These are phyloP conservation scores for Globisporangium ultimum DNA, from an alignment of 352 stramenopile species.

Conservation along the genomic window DNA sequence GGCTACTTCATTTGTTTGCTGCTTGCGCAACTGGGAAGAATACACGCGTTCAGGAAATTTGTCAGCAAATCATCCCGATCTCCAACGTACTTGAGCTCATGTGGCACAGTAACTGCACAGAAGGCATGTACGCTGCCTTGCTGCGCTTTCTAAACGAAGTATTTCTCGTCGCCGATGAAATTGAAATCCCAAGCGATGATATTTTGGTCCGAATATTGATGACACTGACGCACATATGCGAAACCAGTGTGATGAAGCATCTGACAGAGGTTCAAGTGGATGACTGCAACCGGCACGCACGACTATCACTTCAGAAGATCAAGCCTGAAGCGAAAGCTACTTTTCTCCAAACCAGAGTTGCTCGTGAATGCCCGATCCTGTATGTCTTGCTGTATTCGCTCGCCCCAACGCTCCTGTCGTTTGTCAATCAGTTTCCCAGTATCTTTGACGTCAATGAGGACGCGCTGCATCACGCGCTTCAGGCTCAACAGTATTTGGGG, in stretches of 20 bases:
- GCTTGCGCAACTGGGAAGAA: conserved; percentile 61
- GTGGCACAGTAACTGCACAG: conserved; percentile 31
- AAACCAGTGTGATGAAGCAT: conserved; percentile 28
- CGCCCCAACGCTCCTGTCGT: conserved; percentile 42
- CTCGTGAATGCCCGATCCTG: conserved; percentile 30
- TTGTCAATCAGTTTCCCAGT: conserved; percentile 52
- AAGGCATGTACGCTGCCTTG: conserved; percentile 45
- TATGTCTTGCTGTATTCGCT: conserved; percentile 40
- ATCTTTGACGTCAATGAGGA: conserved; percentile 33
- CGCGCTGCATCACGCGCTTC: conserved; percentile 11
- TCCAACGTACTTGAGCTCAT: conserved; percentile 38
- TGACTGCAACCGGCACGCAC: conserved; percentile 40
- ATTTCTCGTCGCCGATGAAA: conserved; percentile 55
- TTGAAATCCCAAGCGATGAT: conserved; percentile 37
- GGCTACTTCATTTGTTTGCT: conserved; percentile 57
- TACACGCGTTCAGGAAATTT: conserved; percentile 59
- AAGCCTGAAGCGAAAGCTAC: conserved; percentile 21
- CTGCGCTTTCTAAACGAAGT: conserved; percentile 61
- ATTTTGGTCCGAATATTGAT: conserved; percentile 34
- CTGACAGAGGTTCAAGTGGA: conserved; percentile 37
- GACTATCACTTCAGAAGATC: conserved; percentile 44
- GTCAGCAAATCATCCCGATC: conserved; percentile 59
- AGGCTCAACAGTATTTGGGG: conserved; percentile 24
- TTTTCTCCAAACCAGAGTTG: conserved; percentile 21
- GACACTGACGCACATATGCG: conserved; percentile 27